phyloP scores from a whole-genome alignment of 306 rosid genomes.

The Crataegus laevigata region DNA sequence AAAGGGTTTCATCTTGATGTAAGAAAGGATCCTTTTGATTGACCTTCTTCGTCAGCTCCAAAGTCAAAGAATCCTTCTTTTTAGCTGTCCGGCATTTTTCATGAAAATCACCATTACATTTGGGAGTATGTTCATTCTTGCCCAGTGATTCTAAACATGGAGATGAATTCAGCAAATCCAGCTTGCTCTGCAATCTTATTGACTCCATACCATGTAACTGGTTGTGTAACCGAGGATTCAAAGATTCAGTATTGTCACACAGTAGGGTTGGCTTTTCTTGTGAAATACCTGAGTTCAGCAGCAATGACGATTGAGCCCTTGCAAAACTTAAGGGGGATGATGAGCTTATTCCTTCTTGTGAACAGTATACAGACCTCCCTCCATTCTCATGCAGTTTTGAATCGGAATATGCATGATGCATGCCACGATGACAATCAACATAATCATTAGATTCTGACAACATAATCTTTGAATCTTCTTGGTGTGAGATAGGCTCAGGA shows the following conservation, averaged over 20 bases:
- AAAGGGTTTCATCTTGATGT: constrained; percentile 29
- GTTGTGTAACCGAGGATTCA: constrained; percentile 31
- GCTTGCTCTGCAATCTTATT: constrained; percentile 29
- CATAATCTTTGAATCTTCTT: constrained; percentile 22
- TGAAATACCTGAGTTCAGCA: constrained; percentile 24
- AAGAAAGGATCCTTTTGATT: constrained; percentile 21
- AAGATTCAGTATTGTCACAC: constrained; percentile 23
- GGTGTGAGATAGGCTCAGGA: constrained; percentile 28
- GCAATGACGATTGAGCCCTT: constrained; percentile 36
- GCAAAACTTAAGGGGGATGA: constrained; percentile 40
- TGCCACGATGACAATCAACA: constrained; percentile 25
- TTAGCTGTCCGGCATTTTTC: constrained; percentile 19
- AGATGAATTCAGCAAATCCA: constrained; percentile 32
- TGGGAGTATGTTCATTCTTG: constrained; percentile 21
- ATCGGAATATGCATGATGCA: constrained; percentile 66
- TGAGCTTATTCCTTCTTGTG: constrained; percentile 41
- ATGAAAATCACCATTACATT: constrained; percentile 20
- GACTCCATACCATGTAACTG: constrained; percentile 29
- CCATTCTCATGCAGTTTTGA: constrained; percentile 55
- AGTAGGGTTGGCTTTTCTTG: constrained; percentile 29
- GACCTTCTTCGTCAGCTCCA: constrained; percentile 14
- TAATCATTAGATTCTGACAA: constrained; percentile 29
- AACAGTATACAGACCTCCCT: constrained; percentile 41
- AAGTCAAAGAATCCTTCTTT: constrained; percentile 18
- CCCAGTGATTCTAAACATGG: constrained; percentile 28